Evolutionary conservation across 2,329 filamentous ascomycete species (phyloP).

Genomic region (Penicillium oxalicum): DNA sequence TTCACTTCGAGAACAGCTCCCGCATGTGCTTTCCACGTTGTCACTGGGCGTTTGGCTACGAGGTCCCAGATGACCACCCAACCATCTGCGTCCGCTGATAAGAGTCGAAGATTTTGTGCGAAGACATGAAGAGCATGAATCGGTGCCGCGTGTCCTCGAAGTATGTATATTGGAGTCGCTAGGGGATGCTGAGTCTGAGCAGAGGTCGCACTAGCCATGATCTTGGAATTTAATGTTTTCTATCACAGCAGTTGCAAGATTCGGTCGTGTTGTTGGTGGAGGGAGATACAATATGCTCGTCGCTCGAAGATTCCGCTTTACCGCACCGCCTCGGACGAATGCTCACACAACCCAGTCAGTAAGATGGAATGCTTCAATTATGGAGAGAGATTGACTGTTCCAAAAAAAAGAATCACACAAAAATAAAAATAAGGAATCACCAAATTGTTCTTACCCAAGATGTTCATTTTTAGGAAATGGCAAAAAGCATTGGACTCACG

Average conservation of each 20-base stretch:
- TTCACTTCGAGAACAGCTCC: constrained; percentile 69
- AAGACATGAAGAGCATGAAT: constrained; percentile 74
- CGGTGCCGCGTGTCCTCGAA: constrained; percentile 77
- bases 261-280: too few relatives aligned
- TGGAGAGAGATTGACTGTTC: not conserved
- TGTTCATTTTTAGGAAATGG: too few relatives aligned
- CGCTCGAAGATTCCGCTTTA: too few relatives aligned
- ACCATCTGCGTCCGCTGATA: constrained; percentile 84
- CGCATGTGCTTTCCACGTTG: constrained; percentile 81
- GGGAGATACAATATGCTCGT: too few relatives aligned
- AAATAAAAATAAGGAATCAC: not conserved
- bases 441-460: too few relatives aligned
- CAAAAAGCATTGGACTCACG: constrained; percentile 1
- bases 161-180: constrained; percentile 60
- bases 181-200: constrained; percentile 33
- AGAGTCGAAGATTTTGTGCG: constrained; percentile 65
- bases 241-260: not conserved
- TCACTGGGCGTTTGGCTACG: constrained; percentile 69
- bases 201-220: constrained; percentile 8
- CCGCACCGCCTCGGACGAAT: not conserved
- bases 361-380: too few relatives aligned
- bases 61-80: constrained; percentile 84
- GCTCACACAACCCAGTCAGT: not conserved
- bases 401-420: not conserved
- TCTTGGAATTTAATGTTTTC: not conserved